phyloP scores from a whole-genome alignment of 2,329 filamentous ascomycete species.

The Aspergillus thermomutatus region DNA sequence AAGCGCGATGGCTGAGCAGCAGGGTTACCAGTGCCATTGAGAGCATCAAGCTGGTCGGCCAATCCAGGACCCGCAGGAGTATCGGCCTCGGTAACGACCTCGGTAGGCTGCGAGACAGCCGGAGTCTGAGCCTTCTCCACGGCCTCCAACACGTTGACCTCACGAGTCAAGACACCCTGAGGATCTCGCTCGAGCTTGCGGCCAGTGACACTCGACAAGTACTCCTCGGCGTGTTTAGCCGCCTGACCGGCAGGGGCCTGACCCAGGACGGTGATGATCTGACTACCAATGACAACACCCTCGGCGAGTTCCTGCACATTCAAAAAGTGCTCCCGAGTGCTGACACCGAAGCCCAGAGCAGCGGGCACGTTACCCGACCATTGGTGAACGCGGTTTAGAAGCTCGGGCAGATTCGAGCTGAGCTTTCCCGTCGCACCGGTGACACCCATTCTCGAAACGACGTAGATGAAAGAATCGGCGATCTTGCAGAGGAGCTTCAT shows the following conservation, averaged over 20 bases:
- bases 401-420: constrained; percentile 74
- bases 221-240: constrained; percentile 75
- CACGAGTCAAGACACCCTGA: constrained; percentile 52
- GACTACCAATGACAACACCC: constrained; percentile 93
- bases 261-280: constrained; percentile 80
- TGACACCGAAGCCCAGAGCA: constrained; percentile 93
- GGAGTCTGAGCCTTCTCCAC: constrained; percentile 60
- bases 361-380: constrained; percentile 89
- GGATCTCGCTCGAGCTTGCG: constrained; percentile 48
- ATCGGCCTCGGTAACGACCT: constrained; percentile 60
- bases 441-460: constrained; percentile 95
- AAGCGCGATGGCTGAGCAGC: constrained; percentile 76
- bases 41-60: constrained; percentile 77
- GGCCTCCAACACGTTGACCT: constrained; percentile 69
- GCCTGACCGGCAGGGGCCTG: constrained; percentile 64
- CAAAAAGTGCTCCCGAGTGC: constrained; percentile 88
- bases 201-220: constrained; percentile 71
- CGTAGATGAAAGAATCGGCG: constrained; percentile 98
- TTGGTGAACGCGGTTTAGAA: constrained; percentile 81
- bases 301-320: constrained; percentile 81
- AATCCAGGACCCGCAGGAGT: constrained; percentile 61
- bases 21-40: constrained; percentile 62
- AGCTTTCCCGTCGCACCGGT: constrained; percentile 84
- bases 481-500: constrained; percentile 97
- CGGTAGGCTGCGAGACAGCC: constrained; percentile 50